Evolutionary conservation across 495 filamentous ascomycete species (phyloP).

Genomic region (Podospora bellae-mahoneyi): DNA sequence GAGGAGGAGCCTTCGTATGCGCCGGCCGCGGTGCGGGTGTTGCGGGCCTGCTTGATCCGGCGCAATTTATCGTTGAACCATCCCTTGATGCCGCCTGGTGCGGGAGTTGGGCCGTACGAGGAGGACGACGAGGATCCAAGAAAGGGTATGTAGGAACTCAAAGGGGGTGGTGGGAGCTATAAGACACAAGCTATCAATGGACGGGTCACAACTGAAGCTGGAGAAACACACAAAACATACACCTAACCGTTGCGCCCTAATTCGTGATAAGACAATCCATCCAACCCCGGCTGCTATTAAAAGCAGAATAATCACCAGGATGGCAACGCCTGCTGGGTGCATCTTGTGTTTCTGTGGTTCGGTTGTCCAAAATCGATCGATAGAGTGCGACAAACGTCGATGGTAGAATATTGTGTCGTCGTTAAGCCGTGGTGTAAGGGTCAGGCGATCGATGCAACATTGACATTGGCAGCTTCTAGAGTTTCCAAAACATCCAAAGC

Average conservation of each 20-base stretch:
- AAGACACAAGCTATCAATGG: not conserved
- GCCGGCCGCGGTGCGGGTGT: conserved; percentile 54
- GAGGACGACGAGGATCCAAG: conserved; percentile 29
- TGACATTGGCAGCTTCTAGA: not conserved
- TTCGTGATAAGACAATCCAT: conserved; percentile 55
- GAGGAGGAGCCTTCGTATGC: conserved; percentile 55
- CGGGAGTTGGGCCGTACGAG: conserved; percentile 47
- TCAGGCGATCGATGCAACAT: not conserved
- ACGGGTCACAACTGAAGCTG: not conserved
- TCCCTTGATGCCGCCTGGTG: conserved; percentile 54
- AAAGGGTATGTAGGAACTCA: conserved; percentile 62
- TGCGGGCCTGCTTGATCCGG: conserved; percentile 44
- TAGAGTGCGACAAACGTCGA: not conserved
- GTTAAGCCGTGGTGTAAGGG: not conserved
- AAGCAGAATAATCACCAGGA: conserved; percentile 51
- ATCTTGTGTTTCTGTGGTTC: conserved; percentile 25
- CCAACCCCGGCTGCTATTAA: conserved; percentile 42
- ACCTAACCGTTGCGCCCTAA: conserved; percentile 60
- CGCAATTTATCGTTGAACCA: conserved; percentile 55
- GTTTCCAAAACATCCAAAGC: not conserved
- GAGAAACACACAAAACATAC: conserved; percentile 34
- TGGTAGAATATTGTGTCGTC: not conserved
- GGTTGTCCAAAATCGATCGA: not conserved
- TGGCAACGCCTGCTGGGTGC: conserved; percentile 44
- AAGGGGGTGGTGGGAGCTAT: conserved; percentile 57